Evolutionary conservation across 495 filamentous ascomycete species (phyloP).

Genomic region (Aspergillus nanangensis): DNA sequence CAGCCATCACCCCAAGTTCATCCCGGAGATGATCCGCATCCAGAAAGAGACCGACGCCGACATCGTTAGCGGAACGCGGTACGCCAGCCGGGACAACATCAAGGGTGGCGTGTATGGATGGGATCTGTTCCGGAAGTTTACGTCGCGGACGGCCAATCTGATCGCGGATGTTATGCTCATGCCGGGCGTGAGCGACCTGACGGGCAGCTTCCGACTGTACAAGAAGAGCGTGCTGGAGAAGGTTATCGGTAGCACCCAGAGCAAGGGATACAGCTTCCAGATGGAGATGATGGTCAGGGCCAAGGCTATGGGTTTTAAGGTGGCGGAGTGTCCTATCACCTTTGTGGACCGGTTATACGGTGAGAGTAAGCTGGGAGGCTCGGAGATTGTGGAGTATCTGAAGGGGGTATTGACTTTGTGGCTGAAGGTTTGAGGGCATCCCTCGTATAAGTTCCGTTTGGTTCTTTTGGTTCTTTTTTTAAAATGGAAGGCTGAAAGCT

Average conservation of each 20-base stretch:
- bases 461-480: background rate
- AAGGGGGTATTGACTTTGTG: conserved; percentile 89
- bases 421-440: conserved; percentile 65
- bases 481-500: background rate
- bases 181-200: conserved; percentile 94
- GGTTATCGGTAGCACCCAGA: conserved; percentile 80
- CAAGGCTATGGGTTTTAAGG: conserved; percentile 84
- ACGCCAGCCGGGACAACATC: conserved; percentile 57
- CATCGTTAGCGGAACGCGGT: conserved; percentile 94
- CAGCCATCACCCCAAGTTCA: conserved; percentile 96
- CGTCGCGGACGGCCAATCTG: conserved; percentile 84
- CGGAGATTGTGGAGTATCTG: conserved; percentile 97
- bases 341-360: conserved; percentile 96
- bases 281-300: conserved; percentile 97
- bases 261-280: conserved; percentile 97
- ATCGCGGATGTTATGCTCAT: conserved; percentile 92
- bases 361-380: conserved; percentile 88
- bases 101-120: conserved; percentile 93
- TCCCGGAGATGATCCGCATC: conserved; percentile 76
- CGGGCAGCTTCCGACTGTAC: conserved; percentile 90
- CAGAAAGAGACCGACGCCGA: conserved; percentile 73
- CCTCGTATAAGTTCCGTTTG: conserved; percentile 12
- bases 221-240: conserved; percentile 86
- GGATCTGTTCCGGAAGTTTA: conserved; percentile 95
- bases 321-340: conserved; percentile 89